phyloP scores from a whole-genome alignment of 768 basidiomycete genomes.

The Xanthoconium stramineum region DNA sequence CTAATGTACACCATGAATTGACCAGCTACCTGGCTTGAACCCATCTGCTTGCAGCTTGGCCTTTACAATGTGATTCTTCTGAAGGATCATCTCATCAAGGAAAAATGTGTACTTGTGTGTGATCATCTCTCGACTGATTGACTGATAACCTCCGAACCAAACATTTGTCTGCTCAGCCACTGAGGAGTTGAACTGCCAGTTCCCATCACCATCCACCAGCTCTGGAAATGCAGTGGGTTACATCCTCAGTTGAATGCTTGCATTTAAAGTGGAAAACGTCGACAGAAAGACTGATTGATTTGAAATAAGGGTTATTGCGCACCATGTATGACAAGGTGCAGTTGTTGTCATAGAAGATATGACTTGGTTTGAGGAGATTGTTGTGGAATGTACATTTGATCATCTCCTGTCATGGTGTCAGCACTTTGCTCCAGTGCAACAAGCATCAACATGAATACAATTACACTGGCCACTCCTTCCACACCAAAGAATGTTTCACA shows the following conservation, averaged over 20 bases:
- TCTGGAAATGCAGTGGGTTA: neutral
- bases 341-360: conserved; percentile 11
- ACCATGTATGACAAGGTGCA: conserved; percentile 5
- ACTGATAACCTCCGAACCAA: neutral
- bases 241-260: neutral
- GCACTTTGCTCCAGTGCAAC: too few species aligned
- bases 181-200: neutral
- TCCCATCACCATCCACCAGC: neutral
- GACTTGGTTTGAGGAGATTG: neutral
- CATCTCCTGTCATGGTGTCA: too few species aligned
- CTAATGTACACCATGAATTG: too few species aligned
- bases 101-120: neutral
- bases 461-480: conserved; percentile 1
- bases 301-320: conserved; percentile 4
- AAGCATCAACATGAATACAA: too few species aligned
- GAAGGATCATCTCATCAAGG: neutral
- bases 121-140: neutral
- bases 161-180: neutral
- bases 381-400: neutral
- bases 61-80: neutral
- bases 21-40: neutral
- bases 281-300: conserved; percentile 25
- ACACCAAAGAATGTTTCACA: conserved; percentile 1
- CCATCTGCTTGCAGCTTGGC: neutral
- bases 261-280: conserved; percentile 29